Evolutionary conservation across 345 rosid genomes (phyloP), one percentile per base, ranked within the genome.

Genomic region (Iberis pinnata): DNA sequence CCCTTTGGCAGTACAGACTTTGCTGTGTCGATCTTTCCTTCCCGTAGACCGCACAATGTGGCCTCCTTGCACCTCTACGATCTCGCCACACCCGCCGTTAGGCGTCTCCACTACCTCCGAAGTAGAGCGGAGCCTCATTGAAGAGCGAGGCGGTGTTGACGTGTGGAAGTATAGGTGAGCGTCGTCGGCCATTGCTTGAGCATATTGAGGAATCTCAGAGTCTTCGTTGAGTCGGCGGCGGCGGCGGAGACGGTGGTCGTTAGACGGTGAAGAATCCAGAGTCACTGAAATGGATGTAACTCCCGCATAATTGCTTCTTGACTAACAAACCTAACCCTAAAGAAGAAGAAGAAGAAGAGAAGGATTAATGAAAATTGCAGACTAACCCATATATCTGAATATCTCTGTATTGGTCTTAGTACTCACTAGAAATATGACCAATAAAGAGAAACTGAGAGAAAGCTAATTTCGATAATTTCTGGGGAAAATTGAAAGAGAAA

Each of bases 1-100:
- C 1, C 97, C 96, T 72, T 87, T 89, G 0, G 96, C 90, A 0
- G 97, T 89, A 58, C 96, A 89, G 26, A 89, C 97, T 67, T 89
- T 89, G 71, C 95, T 89, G 71, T 89, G 97, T 1, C 96, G 83
- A 65, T 89, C 97, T 75, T 89, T 89, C 53, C 92, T 71, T 36
- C 95, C 97, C 0, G 85, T 87, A 2, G 97, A 82, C 54, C 97
- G 80, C 2, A 89, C 90, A 89, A 89, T 89, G 97, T 82, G 97
- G 56, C 96, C 97, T 18, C 97, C 97, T 74, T 89, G 90, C 17
- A 89, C 97, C 71, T 86, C 96, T 39, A 89, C 94, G 41, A 89
- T 89, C 82, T 89, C 77, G 19, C 87, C 76, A 36, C 86, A 65
- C 2, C 77, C 80, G 14, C 61, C 56, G 71, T 35, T 61, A 0